phyloP scores from a whole-genome alignment of 139 green algal genomes.

The Edaphochlamys debaryana region DNA sequence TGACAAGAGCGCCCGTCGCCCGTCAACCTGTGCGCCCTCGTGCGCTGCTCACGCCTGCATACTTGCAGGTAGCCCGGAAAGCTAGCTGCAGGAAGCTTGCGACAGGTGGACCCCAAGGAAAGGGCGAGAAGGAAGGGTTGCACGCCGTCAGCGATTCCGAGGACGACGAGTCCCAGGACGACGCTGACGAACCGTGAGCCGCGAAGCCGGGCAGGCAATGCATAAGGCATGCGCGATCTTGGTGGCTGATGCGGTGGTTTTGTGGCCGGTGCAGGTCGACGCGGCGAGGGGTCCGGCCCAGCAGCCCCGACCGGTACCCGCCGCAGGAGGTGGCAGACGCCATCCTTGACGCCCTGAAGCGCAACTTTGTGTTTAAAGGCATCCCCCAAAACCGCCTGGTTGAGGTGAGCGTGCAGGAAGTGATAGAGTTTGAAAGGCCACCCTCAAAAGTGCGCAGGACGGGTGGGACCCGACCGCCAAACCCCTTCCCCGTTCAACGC shows the following conservation, averaged over 20 bases:
- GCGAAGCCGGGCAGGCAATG: too few relatives aligned
- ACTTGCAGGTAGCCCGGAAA: too few relatives aligned
- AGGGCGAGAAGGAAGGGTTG: slow-evolving; percentile 49
- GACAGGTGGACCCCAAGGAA: slow-evolving; percentile 48
- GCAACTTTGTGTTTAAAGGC: slow-evolving; percentile 75
- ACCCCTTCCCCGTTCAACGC: too few relatives aligned
- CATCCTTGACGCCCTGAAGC: slow-evolving; percentile 63
- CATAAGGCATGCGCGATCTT: too few relatives aligned
- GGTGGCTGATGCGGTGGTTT: too few relatives aligned
- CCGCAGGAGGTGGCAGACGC: slow-evolving; percentile 61
- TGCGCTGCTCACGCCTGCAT: too few relatives aligned
- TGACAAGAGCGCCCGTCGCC: too few relatives aligned
- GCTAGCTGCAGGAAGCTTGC: slow-evolving; percentile 67
- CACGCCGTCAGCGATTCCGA: slow-evolving; percentile 72
- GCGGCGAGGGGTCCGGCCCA: too few relatives aligned
- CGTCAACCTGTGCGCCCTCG: too few relatives aligned
- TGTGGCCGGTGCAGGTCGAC: background rate
- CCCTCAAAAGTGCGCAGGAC: too few relatives aligned
- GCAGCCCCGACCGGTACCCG: slow-evolving; percentile 53
- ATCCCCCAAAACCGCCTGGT: slow-evolving; percentile 63
- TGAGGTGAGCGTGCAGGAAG: slow-evolving; percentile 50
- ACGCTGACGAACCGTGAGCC: slow-evolving; percentile 15
- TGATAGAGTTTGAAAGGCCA: background rate
- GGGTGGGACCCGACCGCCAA: too few relatives aligned
- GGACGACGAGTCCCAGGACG: slow-evolving; percentile 60